Percentiles rank a stretch among this genome's conserved stretches.
phyloP scores from a whole-genome alignment of 2,329 filamentous ascomycete genomes.

The Acephala macrosclerotiorum region DNA sequence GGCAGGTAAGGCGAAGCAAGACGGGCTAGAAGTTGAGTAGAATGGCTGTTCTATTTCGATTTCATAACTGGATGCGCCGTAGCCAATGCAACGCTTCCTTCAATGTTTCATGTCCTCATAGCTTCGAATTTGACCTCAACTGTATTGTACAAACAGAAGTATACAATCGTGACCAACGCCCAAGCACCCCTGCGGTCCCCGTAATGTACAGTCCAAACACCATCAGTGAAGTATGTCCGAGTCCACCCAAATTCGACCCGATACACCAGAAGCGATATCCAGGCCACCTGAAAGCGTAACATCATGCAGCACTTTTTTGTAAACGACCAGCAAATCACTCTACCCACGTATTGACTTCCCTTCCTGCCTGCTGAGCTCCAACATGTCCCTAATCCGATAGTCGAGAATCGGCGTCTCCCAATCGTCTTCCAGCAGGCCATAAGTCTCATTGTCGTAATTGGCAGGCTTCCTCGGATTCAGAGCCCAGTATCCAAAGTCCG shows the following conservation, averaged over 20 bases:
- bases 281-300: background rate
- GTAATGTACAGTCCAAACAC: too few species aligned
- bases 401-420: conserved; percentile 69
- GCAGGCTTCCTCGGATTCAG: conserved; percentile 71
- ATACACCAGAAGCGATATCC: background rate
- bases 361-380: conserved; percentile 43
- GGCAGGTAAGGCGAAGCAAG: too few species aligned
- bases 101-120: too few species aligned
- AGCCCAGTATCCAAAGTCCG: conserved; percentile 76
- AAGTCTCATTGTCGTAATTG: conserved; percentile 63
- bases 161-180: too few species aligned
- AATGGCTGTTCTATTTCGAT: too few species aligned
- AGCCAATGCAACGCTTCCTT: too few species aligned
- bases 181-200: too few species aligned
- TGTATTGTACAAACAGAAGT: too few species aligned
- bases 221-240: too few species aligned
- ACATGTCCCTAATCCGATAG: conserved; percentile 68
- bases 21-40: too few species aligned
- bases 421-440: conserved; percentile 67
- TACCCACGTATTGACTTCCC: background rate
- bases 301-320: background rate
- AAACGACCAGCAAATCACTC: background rate
- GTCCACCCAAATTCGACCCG: background rate
- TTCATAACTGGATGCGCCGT: too few species aligned
- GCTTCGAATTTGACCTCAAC: too few species aligned